These are phyloP conservation scores for Rhizopogon rudus DNA, from an alignment of 768 basidiomycete genomes.

Conservation along the genomic window DNA sequence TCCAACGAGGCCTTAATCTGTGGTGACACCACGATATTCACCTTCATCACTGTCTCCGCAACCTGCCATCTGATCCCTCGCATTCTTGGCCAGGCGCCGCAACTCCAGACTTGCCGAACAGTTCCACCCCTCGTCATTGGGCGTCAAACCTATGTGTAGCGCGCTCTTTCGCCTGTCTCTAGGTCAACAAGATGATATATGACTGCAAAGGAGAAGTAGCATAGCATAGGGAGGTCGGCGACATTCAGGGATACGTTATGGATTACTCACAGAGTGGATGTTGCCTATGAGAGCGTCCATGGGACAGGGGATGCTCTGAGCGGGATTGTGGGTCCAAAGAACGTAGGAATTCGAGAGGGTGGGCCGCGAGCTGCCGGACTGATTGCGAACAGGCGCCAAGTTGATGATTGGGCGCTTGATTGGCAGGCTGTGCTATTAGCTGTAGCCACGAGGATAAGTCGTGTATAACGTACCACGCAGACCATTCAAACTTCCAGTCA, in stretches of 20 bases:
- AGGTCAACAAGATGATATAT: slow-evolving; percentile 70
- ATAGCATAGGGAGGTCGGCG: slow-evolving; percentile 81
- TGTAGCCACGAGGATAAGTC: too few species aligned
- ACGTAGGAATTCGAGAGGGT: too few species aligned
- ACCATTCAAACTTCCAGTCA: too few species aligned
- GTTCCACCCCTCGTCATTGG: slow-evolving; percentile 88
- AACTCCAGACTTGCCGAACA: slow-evolving; percentile 70
- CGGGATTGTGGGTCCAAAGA: too few species aligned
- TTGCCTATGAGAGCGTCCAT: too few species aligned
- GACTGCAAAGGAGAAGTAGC: slow-evolving; percentile 86
- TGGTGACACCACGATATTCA: slow-evolving; percentile 41
- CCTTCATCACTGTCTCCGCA: slow-evolving; percentile 37
- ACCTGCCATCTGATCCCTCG: slow-evolving; percentile 4
- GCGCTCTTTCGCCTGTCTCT: slow-evolving; percentile 39
- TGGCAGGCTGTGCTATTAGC: too few species aligned
- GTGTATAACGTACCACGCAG: too few species aligned
- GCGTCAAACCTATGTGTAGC: slow-evolving; percentile 79
- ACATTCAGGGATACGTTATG: slow-evolving; percentile 75
- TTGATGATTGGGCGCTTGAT: too few species aligned
- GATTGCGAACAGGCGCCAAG: too few species aligned
- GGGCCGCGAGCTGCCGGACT: too few species aligned
- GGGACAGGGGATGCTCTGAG: too few species aligned
- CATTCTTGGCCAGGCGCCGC: slow-evolving; percentile 45
- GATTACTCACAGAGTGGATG: too few species aligned
- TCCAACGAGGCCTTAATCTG: slow-evolving; percentile 35